Conservation (phyloP, 2,329 filamentous ascomycete genomes). For the Penicillium crustosum region DNA sequence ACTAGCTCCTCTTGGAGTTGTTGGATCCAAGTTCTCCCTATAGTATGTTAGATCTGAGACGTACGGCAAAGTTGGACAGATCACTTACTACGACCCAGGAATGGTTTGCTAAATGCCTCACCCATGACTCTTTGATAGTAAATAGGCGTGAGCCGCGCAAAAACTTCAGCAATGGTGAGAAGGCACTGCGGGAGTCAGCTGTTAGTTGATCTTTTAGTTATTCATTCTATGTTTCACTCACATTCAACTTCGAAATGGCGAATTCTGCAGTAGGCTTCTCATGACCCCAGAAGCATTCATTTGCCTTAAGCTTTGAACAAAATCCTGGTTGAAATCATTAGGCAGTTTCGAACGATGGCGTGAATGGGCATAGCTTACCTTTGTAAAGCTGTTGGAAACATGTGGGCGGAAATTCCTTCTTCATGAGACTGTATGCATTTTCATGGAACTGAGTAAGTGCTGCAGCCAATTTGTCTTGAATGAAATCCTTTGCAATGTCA, state of each 20-base stretch:
- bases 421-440: neutral
- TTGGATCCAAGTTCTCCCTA: conserved; percentile 10
- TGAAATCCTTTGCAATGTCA: neutral
- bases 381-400: conserved; percentile 1
- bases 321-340: neutral
- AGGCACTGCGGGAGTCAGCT: neutral
- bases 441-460: conserved; percentile 2
- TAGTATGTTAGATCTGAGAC: neutral
- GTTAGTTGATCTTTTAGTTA: neutral
- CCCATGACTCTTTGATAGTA: conserved; percentile 2
- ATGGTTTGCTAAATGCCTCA: neutral
- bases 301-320: neutral
- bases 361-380: neutral
- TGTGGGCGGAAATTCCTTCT: neutral
- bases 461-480: conserved; percentile 1
- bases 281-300: conserved; percentile 7
- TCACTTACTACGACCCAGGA: conserved; percentile 9
- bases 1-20: conserved; percentile 4
- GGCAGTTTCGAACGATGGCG: neutral
- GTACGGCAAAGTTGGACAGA: neutral
- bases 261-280: neutral
- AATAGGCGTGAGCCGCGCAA: conserved; percentile 2
- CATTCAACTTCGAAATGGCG: neutral
- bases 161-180: conserved; percentile 3
- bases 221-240: neutral